phyloP scores from a whole-genome alignment of 257 asterid genomes.

The Forsythia suspensa region DNA sequence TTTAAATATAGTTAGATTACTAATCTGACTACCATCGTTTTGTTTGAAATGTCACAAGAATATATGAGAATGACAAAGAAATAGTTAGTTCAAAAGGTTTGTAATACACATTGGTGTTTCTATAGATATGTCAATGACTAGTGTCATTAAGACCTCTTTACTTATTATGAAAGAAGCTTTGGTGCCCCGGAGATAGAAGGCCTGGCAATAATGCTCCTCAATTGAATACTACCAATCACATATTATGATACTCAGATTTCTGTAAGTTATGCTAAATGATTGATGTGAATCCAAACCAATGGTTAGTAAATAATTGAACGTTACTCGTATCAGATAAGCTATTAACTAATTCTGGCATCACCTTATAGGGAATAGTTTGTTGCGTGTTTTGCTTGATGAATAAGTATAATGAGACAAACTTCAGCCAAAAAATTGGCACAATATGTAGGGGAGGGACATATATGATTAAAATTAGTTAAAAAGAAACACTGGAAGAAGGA shows the following conservation, averaged over 20 bases:
- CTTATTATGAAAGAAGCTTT: not conserved
- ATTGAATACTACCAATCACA: not conserved
- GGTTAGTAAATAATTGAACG: not conserved
- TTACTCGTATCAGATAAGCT: not conserved
- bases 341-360: not conserved
- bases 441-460: not conserved
- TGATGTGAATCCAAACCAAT: not conserved
- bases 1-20: not conserved
- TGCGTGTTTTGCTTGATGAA: not conserved
- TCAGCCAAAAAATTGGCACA: not conserved
- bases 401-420: not conserved
- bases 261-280: not conserved
- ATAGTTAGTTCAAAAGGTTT: not conserved
- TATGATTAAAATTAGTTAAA: not conserved
- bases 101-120: not conserved
- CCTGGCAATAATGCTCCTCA: not conserved
- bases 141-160: not conserved
- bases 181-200: not conserved
- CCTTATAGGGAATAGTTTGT: not conserved
- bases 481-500: not conserved
- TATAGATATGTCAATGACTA: not conserved
- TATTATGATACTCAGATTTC: not conserved
- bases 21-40: not conserved
- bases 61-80: not conserved
- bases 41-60: not conserved